Evolutionary conservation across 345 rosid species (phyloP).

Genomic region (Viola odorata): DNA sequence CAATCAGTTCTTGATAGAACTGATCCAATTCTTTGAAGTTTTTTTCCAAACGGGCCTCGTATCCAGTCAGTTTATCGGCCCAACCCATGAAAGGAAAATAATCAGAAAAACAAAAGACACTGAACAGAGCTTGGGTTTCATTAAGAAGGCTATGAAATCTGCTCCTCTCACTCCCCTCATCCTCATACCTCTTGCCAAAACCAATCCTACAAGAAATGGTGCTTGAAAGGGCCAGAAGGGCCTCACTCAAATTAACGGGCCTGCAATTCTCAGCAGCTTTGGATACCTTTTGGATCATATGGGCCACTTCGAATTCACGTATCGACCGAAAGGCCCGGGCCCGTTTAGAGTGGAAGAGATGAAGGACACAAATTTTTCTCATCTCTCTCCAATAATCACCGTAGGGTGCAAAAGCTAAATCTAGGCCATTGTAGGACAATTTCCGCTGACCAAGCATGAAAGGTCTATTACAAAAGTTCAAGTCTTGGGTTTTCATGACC

Average conservation of each 20-base stretch:
- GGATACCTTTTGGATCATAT: conserved; percentile 24
- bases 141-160: conserved; percentile 22
- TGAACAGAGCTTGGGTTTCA: conserved; percentile 27
- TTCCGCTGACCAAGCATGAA: background rate
- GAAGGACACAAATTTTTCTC: conserved; percentile 29
- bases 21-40: conserved; percentile 29
- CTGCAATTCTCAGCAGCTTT: background rate
- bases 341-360: conserved; percentile 30
- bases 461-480: background rate
- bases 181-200: conserved; percentile 40
- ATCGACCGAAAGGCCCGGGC: conserved; percentile 31
- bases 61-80: conserved; percentile 38
- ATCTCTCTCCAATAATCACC: conserved; percentile 40
- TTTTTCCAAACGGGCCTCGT: conserved; percentile 26
- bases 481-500: background rate
- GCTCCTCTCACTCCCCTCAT: conserved; percentile 17
- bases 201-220: conserved; percentile 25
- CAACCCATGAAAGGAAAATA: conserved; percentile 38
- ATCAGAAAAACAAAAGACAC: conserved; percentile 36
- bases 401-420: conserved; percentile 42
- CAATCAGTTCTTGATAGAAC: conserved; percentile 37
- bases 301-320: conserved; percentile 37
- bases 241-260: conserved; percentile 37
- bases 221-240: conserved; percentile 19
- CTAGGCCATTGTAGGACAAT: conserved; percentile 20